A percentile compares a stretch with the other conserved stretches of the same genome.
These are phyloP conservation scores for Globisporangium parvum DNA, from an alignment of 352 stramenopile species.

Conservation along the genomic window DNA sequence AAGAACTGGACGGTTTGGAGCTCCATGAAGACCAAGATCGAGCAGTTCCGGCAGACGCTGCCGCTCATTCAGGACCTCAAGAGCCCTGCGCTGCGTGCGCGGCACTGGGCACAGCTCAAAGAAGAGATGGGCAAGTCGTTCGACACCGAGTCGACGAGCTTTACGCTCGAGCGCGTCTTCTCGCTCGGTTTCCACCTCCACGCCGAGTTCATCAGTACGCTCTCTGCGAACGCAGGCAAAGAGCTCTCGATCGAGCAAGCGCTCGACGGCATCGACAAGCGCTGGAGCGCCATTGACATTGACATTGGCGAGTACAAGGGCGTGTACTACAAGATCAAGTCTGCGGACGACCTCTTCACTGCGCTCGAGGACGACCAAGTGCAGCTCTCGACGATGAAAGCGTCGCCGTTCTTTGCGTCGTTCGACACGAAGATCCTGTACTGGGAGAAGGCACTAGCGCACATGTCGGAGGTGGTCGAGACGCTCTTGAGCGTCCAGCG, in stretches of 20 bases:
- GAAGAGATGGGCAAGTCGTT: conserved; percentile 85
- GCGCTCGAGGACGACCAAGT: conserved; percentile 90
- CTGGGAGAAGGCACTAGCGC: conserved; percentile 83
- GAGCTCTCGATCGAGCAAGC: conserved; percentile 91
- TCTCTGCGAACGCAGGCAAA: conserved; percentile 89
- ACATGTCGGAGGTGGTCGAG: conserved; percentile 90
- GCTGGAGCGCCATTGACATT: conserved; percentile 86
- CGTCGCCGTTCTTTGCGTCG: conserved; percentile 90
- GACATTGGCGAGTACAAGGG: conserved; percentile 91
- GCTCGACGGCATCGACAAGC: conserved; percentile 80
- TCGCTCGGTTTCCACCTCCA: conserved; percentile 85
- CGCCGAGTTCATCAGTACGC: conserved; percentile 88
- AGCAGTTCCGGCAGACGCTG: conserved; percentile 90
- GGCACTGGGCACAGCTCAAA: conserved; percentile 88
- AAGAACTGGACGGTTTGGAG: conserved; percentile 90
- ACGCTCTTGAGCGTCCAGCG: conserved; percentile 86
- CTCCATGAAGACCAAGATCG: conserved; percentile 91
- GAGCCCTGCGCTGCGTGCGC: conserved; percentile 79
- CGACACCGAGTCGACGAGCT: conserved; percentile 63
- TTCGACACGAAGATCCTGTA: conserved; percentile 87
- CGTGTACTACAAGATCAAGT: conserved; percentile 91
- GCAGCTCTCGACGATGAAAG: conserved; percentile 91
- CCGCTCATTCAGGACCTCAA: conserved; percentile 93
- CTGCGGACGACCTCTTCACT: conserved; percentile 89
- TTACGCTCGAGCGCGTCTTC: conserved; percentile 86